Percentiles rank a stretch among this genome's conserved stretches.
Conservation (phyloP, 1,284 basidiomycete species). For the Phylloporus sp. region DNA sequence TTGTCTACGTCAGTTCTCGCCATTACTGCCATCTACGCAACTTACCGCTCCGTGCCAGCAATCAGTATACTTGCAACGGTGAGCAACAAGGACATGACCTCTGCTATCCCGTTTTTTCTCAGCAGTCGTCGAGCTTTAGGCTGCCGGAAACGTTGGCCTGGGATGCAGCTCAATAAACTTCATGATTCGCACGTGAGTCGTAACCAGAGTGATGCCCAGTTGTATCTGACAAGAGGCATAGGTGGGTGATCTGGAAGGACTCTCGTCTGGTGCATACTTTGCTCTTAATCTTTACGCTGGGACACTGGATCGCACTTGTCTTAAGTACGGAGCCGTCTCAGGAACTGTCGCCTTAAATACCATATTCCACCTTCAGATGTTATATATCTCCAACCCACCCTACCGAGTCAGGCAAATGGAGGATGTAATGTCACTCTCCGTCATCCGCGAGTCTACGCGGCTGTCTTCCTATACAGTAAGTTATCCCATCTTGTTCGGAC, state of each 20-base stretch:
- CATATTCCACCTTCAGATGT: neutral
- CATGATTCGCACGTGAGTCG: slow-evolving; percentile 21
- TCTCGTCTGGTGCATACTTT: slow-evolving; percentile 18
- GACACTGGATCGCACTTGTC: slow-evolving; percentile 23
- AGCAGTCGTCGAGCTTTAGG: neutral
- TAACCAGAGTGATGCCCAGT: neutral
- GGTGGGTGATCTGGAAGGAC: slow-evolving; percentile 34
- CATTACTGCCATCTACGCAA: neutral
- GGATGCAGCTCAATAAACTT: slow-evolving; percentile 1
- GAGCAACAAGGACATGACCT: neutral
- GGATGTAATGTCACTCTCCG: slow-evolving; percentile 7
- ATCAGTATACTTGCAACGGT: slow-evolving; percentile 10
- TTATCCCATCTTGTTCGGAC: neutral
- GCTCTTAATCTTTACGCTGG: slow-evolving; percentile 19
- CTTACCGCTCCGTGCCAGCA: slow-evolving; percentile 7
- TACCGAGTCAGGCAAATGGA: slow-evolving; percentile 4
- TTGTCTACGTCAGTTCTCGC: slow-evolving; percentile 16
- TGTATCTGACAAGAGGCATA: slow-evolving; percentile 14
- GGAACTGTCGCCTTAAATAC: no score
- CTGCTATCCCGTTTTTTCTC: neutral
- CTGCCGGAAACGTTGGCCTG: neutral
- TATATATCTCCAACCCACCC: neutral
- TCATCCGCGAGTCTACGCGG: slow-evolving; percentile 3
- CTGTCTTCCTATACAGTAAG: slow-evolving; percentile 23
- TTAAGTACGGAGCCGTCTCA: slow-evolving; percentile 22